phyloP scores from a whole-genome alignment of 2,329 filamentous ascomycete species.

The Pseudogymnoascus sp. region DNA sequence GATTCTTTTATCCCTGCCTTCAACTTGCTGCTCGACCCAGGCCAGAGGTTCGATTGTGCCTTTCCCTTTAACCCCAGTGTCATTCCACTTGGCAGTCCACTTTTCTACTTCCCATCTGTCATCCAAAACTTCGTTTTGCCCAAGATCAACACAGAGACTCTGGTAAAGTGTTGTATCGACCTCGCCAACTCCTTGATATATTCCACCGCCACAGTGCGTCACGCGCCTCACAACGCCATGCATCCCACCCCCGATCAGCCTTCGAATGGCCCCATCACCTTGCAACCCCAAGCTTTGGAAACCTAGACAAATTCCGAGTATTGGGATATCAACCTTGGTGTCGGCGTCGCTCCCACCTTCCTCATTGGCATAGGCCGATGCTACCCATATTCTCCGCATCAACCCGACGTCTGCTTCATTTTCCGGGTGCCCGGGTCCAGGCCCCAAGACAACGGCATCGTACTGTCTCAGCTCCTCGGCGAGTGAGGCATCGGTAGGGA shows the following conservation, averaged over 20 bases:
- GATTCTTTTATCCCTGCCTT: slow-evolving; percentile 31
- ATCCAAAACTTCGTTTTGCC: slow-evolving; percentile 20
- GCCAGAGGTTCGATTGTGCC: slow-evolving; percentile 26
- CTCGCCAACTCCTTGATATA: slow-evolving; percentile 26
- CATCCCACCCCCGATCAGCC: slow-evolving; percentile 45
- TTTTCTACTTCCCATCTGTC: slow-evolving; percentile 20
- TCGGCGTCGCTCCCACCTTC: slow-evolving; percentile 43
- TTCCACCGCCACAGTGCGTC: slow-evolving; percentile 34
- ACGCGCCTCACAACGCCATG: slow-evolving; percentile 58
- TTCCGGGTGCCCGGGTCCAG: slow-evolving; percentile 77
- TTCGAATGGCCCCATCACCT: slow-evolving; percentile 48
- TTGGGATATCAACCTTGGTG: slow-evolving; percentile 49
- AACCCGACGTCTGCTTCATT: slow-evolving; percentile 71
- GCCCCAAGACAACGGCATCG: slow-evolving; percentile 82
- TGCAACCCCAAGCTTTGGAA: slow-evolving; percentile 59
- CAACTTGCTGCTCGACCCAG: slow-evolving; percentile 26
- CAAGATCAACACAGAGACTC: slow-evolving; percentile 31
- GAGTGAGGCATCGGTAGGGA: slow-evolving; percentile 39
- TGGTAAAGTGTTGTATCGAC: slow-evolving; percentile 35
- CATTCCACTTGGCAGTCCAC: slow-evolving; percentile 20
- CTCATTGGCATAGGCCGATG: slow-evolving; percentile 18
- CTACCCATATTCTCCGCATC: slow-evolving; percentile 65
- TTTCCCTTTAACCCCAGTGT: slow-evolving; percentile 20
- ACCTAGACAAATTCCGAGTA: slow-evolving; percentile 69
- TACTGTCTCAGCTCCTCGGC: slow-evolving; percentile 51